Evolutionary conservation across 257 asterid genomes (phyloP).

Genomic region (Nyctanthes arbortristis): DNA sequence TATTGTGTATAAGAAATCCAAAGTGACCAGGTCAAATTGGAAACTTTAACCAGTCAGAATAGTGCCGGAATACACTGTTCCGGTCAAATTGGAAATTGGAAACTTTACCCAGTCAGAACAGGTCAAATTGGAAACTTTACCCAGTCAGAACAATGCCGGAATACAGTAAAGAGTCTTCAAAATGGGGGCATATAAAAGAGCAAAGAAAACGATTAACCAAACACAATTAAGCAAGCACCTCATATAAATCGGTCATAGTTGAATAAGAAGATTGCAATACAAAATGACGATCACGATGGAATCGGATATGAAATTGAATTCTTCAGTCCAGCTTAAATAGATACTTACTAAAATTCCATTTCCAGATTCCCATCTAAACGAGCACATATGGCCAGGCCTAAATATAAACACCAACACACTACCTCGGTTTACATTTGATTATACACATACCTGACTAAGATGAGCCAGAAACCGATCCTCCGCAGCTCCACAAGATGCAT

Average conservation of each 20-base stretch:
- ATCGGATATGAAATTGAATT: not conserved
- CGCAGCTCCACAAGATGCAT: constrained; percentile 61
- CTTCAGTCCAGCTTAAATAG: not conserved
- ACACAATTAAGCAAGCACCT: not conserved
- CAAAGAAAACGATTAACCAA: not conserved
- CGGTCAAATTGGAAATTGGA: too few species aligned
- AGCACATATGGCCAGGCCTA: not conserved
- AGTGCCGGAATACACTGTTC: too few species aligned
- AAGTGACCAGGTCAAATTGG: not conserved
- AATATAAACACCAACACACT: not conserved
- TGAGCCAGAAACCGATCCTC: constrained; percentile 82
- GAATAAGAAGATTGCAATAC: not conserved
- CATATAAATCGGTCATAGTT: not conserved
- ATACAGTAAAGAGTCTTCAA: not conserved
- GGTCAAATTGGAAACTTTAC: not conserved
- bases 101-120: not conserved
- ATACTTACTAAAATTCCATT: not conserved
- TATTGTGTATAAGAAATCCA: not conserved
- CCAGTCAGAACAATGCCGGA: too few species aligned
- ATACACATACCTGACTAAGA: constrained; percentile 66
- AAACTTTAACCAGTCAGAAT: not conserved
- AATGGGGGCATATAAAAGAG: not conserved
- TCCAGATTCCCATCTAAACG: not conserved
- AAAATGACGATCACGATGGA: not conserved
- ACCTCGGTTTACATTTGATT: not conserved